Evolutionary conservation across 2,329 filamentous ascomycete genomes (phyloP), one percentile per base, ranked within the genome.

Genomic region (Colletotrichum plurivorum): DNA sequence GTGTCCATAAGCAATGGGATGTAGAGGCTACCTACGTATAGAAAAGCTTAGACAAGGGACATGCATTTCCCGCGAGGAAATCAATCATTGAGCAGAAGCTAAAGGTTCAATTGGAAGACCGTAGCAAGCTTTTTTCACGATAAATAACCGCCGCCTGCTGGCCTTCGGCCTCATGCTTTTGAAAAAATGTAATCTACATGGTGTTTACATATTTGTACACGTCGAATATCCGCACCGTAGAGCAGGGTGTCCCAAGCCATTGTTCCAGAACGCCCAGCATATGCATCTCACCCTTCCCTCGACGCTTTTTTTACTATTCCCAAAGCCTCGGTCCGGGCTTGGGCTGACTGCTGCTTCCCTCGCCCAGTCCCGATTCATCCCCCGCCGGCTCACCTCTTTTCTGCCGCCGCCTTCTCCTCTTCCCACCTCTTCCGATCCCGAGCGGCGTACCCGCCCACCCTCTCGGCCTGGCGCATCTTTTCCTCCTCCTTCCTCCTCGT

Each of bases 371-470:
- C n/a, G 10, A 48, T 15, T 61, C 58, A 58, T 45, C 48, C 39
- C 39, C 10, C 57, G 16, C 45, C 4, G 15, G 20, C 56, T 45
- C 55, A 59, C 25, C 51, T 48, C 58, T 69, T 57, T 31, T 54
- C 69, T 63, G 63, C 49, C 22, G 36, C 71, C 43, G 39, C 49
- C 31, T 53, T 41, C 43, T 59, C 69, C 62, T 61, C 72, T 48
- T 65, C 76, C 18, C 71, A 70, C 70, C 73, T 72, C 72, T 71
- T 72, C 67, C 79, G 75, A 72, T 82, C 78, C 76, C 77, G 78
- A 73, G 81, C 82, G 53, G 84, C 80, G 73, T 85, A 82, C 10
- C 88, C 88, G 8, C 87, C 88, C 43, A 91, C 80, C 71, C 87
- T 81, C 81, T 91, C 89, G 41, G 79, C 84, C 67, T 78, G 76